A percentile compares a stretch with the other conserved stretches of the same genome.
Conservation (phyloP, 75 land plant species). For the Pinus albicaulis region DNA sequence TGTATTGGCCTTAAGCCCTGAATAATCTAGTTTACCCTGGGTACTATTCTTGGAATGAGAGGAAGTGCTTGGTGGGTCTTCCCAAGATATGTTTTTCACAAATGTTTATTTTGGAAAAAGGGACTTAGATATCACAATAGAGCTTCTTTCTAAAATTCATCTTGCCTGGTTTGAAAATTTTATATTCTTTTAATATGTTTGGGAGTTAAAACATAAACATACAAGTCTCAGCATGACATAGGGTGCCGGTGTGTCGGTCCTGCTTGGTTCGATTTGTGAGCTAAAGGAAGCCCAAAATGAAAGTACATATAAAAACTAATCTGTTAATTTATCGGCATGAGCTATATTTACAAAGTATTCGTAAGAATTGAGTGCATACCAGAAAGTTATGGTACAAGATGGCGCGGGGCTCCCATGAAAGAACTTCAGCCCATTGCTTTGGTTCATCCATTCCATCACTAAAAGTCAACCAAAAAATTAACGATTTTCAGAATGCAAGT, state of each 20-base stretch:
- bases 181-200: neutral
- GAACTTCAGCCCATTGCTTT: conserved; percentile 71
- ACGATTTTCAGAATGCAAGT: neutral
- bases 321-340: neutral
- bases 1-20: too few species aligned
- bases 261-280: neutral
- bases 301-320: neutral
- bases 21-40: too few species aligned
- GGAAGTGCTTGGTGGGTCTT: too few species aligned
- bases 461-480: conserved; percentile 15
- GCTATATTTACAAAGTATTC: neutral
- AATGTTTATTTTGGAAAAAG: too few species aligned
- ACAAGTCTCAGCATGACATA: too few species aligned
- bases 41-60: too few species aligned
- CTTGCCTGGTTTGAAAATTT: neutral
- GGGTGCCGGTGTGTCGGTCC: too few species aligned
- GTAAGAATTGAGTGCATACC: conserved; percentile 30
- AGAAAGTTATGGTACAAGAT: conserved; percentile 79
- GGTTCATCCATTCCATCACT: conserved; percentile 28
- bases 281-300: neutral
- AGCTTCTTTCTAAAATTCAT: neutral
- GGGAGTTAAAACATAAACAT: neutral
- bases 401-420: conserved; percentile 93
- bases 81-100: too few species aligned
- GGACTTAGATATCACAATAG: too few species aligned